These are phyloP conservation scores for Globisporangium solare DNA, from an alignment of 352 stramenopile genomes.

Conservation along the genomic window DNA sequence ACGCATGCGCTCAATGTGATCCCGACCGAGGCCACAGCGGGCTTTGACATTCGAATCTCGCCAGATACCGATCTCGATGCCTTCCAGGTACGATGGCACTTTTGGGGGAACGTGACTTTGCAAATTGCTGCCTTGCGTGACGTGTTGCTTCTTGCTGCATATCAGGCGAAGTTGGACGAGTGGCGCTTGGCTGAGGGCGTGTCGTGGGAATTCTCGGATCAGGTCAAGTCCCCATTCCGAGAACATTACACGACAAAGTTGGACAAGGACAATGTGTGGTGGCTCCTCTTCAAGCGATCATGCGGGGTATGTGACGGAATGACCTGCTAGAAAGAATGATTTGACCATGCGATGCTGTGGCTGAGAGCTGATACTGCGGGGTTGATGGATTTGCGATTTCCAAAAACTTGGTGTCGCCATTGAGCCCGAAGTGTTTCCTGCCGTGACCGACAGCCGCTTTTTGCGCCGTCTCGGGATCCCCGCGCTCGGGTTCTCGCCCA, in stretches of 20 bases:
- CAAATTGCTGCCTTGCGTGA: not conserved
- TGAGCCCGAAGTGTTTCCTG: slow-evolving; percentile 90
- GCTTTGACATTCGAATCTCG: slow-evolving; percentile 92
- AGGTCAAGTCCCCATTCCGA: slow-evolving; percentile 19
- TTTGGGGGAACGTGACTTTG: not conserved
- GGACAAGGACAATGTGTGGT: slow-evolving; percentile 39
- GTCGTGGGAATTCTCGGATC: slow-evolving; percentile 55
- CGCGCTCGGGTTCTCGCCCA: slow-evolving; percentile 91
- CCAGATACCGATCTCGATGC: slow-evolving; percentile 68
- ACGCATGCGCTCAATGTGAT: slow-evolving; percentile 92
- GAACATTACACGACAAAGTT: slow-evolving; percentile 54
- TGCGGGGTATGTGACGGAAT: slow-evolving; percentile 19
- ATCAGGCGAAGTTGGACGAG: slow-evolving; percentile 63
- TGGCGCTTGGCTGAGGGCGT: slow-evolving; percentile 87
- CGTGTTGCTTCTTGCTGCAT: not conserved
- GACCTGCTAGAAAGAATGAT: not conserved
- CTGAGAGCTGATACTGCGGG: not conserved
- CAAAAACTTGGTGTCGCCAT: slow-evolving; percentile 45
- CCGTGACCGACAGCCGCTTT: slow-evolving; percentile 91
- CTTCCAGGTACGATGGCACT: slow-evolving; percentile 33
- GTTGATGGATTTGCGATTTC: not conserved
- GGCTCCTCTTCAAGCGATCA: slow-evolving; percentile 31
- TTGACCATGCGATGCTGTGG: not conserved
- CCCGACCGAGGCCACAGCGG: slow-evolving; percentile 81
- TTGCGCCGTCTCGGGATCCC: slow-evolving; percentile 86